Conservation (phyloP, 2,329 filamentous ascomycete genomes). For the Exophiala aquamarina region DNA sequence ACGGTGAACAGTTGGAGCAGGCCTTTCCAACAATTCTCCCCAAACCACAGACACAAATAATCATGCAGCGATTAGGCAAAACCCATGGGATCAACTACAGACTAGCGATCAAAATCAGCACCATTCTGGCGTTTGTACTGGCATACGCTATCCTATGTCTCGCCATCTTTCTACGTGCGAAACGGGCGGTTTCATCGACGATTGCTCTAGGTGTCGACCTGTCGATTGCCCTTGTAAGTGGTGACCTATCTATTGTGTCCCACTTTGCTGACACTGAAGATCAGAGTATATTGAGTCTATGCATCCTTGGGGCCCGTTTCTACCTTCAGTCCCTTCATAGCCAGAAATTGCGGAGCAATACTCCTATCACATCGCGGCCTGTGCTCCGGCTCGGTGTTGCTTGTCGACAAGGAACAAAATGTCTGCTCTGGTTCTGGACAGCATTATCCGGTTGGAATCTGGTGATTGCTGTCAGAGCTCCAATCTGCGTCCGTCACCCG, state of each 20-base stretch:
- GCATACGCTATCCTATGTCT: conserved; percentile 13
- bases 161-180: conserved; percentile 9
- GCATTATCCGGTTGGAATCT: conserved; percentile 19
- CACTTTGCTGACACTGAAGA: not conserved
- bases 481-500: conserved; percentile 13
- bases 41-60: too few species aligned
- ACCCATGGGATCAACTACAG: not conserved
- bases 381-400: conserved; percentile 8
- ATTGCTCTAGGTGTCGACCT: conserved; percentile 17
- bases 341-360: conserved; percentile 1
- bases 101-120: not conserved
- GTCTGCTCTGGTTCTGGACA: conserved; percentile 17
- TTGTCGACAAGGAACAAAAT: conserved; percentile 7
- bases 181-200: conserved; percentile 11
- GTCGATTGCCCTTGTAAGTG: conserved; percentile 19
- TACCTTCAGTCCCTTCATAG: conserved; percentile 12
- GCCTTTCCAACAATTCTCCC: too few species aligned
- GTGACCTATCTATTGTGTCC: not conserved
- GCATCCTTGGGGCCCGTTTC: conserved; percentile 9
- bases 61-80: too few species aligned
- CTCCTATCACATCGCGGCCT: conserved; percentile 3
- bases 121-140: conserved; percentile 6
- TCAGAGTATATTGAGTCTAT: conserved; percentile 17
- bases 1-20: not conserved
- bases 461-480: conserved; percentile 15